phyloP scores from a whole-genome alignment of 2,329 filamentous ascomycete species.

The Colletotrichum melonis region DNA sequence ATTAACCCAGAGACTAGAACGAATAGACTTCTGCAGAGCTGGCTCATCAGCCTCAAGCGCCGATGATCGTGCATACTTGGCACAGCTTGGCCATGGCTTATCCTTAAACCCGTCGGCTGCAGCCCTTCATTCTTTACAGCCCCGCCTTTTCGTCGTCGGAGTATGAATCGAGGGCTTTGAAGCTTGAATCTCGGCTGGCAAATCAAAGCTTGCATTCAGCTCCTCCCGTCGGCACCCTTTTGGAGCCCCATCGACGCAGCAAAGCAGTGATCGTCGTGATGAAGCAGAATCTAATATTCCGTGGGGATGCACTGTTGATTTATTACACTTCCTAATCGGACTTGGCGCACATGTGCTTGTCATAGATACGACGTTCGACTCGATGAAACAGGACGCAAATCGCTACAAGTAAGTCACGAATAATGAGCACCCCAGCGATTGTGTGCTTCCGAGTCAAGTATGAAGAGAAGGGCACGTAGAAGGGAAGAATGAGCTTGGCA shows the following conservation, averaged over 20 bases:
- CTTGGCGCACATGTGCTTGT: neutral
- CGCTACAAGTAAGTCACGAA: neutral
- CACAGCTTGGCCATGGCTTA: neutral
- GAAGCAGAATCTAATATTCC: neutral
- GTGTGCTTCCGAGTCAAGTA: neutral
- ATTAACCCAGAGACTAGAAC: neutral
- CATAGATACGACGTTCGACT: neutral
- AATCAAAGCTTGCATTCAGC: neutral
- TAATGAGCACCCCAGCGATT: neutral
- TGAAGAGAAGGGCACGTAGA: neutral
- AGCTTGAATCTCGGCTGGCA: neutral
- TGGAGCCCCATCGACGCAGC: neutral
- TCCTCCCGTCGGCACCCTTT: neutral
- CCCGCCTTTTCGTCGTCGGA: neutral
- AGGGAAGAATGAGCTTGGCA: neutral
- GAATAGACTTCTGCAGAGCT: neutral
- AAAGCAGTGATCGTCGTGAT: neutral
- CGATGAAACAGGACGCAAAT: neutral
- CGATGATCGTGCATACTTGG: neutral
- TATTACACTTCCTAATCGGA: neutral
- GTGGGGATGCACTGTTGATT: neutral
- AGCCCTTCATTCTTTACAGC: too few relatives aligned
- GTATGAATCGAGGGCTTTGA: slow-evolving; percentile 18
- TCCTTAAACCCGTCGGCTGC: neutral
- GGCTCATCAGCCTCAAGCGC: neutral